Base-by-base conservation (phyloP, 345 rosid species). In the Salix dunnii region DNA sequence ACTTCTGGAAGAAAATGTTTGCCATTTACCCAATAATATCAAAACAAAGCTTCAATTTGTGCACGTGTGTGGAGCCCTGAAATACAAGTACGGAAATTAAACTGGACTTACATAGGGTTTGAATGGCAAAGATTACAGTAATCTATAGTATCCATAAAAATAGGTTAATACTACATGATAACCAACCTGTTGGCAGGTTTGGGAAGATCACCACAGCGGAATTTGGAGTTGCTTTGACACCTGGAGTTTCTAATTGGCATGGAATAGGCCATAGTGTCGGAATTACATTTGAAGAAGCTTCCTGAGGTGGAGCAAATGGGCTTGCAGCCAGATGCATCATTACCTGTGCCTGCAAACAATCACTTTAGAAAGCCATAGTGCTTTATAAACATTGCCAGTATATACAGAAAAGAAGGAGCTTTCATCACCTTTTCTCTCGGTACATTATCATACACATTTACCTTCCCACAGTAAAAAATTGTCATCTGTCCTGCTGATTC, bases 381-480 rank as follows among this genome's bases (percentile, higher is more conserved):
- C 51, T 40, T 25, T 25, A 69, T 40, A 72, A 67, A 58, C 23
- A 31, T 2, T 70, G 49, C 33, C 5, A n/a, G 58, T 38, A 55
- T 76, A 71, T 73, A 31, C 46, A 18, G 53, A 62, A 30, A 72
- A 75, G 46, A 35, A 55, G 48, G 63, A 70, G 35, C 7, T 27
- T 48, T 33, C 53, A 77, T 60, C 66, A 81, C 86, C 88, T 81
- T 86, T 23, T 81, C 78, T 67, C 67, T 63, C 30, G 86, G 85
- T 55, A 83, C 72, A 79, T 77, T 80, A 81, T 83, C 86, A 49
- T 81, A 86, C 62, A 81, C 82, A 36, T 79, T 86, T 60, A 86
- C 86, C 77, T 86, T 77, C 33, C 88, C 86, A 72, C 85, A 28
- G 75, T 86, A 86, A 73, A 86, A 86, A 58, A 86, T 81, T 7